These are phyloP conservation scores for Viola odorata DNA, from an alignment of 345 rosid species.

Conservation along the genomic window DNA sequence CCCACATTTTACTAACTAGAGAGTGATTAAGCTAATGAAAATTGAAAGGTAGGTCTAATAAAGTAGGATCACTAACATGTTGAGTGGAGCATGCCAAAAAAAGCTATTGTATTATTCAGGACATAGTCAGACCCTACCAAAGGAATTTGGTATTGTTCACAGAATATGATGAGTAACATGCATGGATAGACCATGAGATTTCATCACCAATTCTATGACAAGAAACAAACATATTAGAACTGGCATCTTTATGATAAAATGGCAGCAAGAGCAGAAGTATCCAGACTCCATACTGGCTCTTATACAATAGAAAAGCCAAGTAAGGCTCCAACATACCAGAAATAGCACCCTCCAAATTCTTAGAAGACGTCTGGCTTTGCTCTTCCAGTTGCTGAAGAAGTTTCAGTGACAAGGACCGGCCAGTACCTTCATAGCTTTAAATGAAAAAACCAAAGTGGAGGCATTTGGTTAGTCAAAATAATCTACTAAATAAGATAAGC, in stretches of 20 bases:
- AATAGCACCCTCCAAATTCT: constrained; percentile 50
- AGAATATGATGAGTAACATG: no score
- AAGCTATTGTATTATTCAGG: no score
- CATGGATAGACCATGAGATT: no score
- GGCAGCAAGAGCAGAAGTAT: constrained; percentile 3
- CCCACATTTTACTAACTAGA: background rate
- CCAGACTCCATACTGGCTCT: constrained; percentile 9
- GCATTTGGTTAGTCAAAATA: background rate
- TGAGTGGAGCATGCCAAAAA: no score
- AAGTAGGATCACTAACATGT: no score
- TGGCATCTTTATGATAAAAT: background rate
- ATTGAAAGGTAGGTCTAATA: no score
- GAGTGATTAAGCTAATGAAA: background rate
- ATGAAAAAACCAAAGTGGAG: constrained; percentile 2
- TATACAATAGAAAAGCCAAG: constrained; percentile 11
- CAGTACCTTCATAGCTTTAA: constrained; percentile 94
- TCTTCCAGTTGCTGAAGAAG: constrained; percentile 88
- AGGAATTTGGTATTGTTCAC: no score
- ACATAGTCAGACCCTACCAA: no score
- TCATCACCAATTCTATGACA: background rate
- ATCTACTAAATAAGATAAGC: constrained; percentile 7
- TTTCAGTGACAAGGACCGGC: constrained; percentile 90
- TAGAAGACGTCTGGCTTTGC: constrained; percentile 60
- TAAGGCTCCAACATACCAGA: constrained; percentile 47
- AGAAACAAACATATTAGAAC: background rate